These are phyloP conservation scores for Penicillium crustosum DNA, from an alignment of 2,329 filamentous ascomycete genomes.

Conservation along the genomic window DNA sequence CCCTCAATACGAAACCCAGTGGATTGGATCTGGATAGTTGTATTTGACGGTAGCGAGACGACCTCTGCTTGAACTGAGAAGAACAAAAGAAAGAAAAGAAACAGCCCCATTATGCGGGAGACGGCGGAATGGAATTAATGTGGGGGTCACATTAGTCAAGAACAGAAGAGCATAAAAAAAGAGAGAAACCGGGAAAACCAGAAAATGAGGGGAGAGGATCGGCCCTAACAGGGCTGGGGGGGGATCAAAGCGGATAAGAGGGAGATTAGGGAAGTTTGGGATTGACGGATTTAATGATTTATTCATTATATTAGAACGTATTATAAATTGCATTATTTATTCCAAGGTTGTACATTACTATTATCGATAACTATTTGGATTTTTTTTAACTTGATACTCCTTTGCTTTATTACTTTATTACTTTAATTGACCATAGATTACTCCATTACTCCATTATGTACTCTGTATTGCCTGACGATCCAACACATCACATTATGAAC, in stretches of 20 bases:
- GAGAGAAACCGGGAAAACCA: constrained; percentile 20
- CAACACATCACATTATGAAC: background rate
- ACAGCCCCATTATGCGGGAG: constrained; percentile 16
- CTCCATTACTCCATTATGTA: too few species aligned
- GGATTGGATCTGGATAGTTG: constrained; percentile 22
- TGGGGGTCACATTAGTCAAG: constrained; percentile 22
- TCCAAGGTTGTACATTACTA: too few species aligned
- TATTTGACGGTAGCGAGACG: constrained; percentile 33
- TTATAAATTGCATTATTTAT: background rate
- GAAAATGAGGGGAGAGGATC: constrained; percentile 27
- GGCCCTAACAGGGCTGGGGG: constrained; percentile 11
- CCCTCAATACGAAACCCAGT: constrained; percentile 28
- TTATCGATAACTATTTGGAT: too few species aligned
- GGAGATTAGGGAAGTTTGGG: background rate
- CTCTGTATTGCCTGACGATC: background rate
- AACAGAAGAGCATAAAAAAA: constrained; percentile 15
- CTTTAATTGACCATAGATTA: too few species aligned
- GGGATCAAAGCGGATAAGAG: constrained; percentile 22
- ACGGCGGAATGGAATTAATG: constrained; percentile 10
- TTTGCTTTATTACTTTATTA: too few species aligned
- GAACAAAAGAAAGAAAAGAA: constrained; percentile 15
- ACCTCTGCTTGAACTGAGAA: constrained; percentile 19
- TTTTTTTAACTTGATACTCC: too few species aligned
- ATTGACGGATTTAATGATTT: too few species aligned
- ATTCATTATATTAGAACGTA: background rate